Evolutionary conservation across 2,329 filamentous ascomycete genomes (phyloP), one percentile per base, ranked within the genome.

Genomic region (Aspergillus sclerotialis): DNA sequence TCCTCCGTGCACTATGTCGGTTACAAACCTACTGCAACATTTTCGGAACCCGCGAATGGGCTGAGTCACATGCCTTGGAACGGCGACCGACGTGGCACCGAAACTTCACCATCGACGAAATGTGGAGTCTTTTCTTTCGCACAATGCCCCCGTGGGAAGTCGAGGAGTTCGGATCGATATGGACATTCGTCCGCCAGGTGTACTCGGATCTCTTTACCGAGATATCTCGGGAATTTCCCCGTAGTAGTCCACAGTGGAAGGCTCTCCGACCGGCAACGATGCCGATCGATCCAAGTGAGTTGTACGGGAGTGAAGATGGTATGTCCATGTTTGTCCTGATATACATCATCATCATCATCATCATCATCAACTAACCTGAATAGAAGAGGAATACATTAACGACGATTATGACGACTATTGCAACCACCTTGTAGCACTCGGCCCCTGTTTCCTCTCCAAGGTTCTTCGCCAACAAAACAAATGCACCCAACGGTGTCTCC

Each of bases 11-110:
- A 10, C 32, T 45, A 16, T 45, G 42, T 14, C 42, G 42, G 8
- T 27, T 45, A 5, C 40, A 45, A 23, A 43, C 40, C 1, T 45
- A 43, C 29, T 43, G 36, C 32, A 45, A 45, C 29, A 34, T 45
- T 18, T 42, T 45, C 18, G 42, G 42, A 5, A 29, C 33, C 4
- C 35, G 42, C 2, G 42, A 45, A 25, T 45, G 37, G 40, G 17
- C 27, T 4, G 39, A 42, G 9, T n/a, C n/a, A n/a, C n/a, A n/a
- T n/a, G n/a, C n/a, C n/a, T n/a, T n/a, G n/a, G n/a, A n/a, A n/a
- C n/a, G n/a, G n/a, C n/a, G n/a, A n/a, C 23, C 30, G 5, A 43
- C 40, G 8, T 45, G 42, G 42, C 37, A 45, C 36, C 31, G 38
- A 3, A 40, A 45, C 27, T 45, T 45, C 26, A 37, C 32, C 3